Conservation (phyloP, 2,329 filamentous ascomycete genomes). For the Ophiostoma australiae region DNA sequence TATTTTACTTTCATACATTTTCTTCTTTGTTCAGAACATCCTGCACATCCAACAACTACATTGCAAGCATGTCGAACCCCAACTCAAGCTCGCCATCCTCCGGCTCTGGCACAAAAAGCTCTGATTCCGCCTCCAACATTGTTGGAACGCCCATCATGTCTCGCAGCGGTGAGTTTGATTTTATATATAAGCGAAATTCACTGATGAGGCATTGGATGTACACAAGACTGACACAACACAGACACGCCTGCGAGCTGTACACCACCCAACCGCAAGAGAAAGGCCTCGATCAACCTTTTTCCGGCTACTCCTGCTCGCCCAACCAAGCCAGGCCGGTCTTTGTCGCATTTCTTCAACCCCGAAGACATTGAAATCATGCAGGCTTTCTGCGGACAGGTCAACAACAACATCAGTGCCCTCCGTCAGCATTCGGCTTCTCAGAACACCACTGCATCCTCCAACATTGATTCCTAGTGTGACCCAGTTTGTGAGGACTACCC, state of each 20-base stretch:
- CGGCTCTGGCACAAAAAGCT: not conserved
- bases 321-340: not conserved
- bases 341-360: not conserved
- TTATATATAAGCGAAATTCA: not conserved
- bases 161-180: not conserved
- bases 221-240: not conserved
- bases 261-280: slow-evolving; percentile 8
- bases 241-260: not conserved
- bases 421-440: not conserved
- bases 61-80: slow-evolving; percentile 4
- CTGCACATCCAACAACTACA: not conserved
- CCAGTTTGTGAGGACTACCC: not conserved
- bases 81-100: slow-evolving; percentile 4
- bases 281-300: not conserved
- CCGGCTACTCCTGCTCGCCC: not conserved
- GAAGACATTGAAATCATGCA: not conserved
- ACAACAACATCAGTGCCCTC: not conserved
- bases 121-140: not conserved
- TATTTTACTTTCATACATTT: not conserved
- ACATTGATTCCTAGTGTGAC: slow-evolving; percentile 19
- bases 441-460: not conserved
- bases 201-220: not conserved
- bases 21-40: not conserved
- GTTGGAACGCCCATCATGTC: not conserved
- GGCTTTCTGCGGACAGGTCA: not conserved